Evolutionary conservation across 2,329 filamentous ascomycete genomes (phyloP).

Genomic region (Dothiorella sarmentorum): DNA sequence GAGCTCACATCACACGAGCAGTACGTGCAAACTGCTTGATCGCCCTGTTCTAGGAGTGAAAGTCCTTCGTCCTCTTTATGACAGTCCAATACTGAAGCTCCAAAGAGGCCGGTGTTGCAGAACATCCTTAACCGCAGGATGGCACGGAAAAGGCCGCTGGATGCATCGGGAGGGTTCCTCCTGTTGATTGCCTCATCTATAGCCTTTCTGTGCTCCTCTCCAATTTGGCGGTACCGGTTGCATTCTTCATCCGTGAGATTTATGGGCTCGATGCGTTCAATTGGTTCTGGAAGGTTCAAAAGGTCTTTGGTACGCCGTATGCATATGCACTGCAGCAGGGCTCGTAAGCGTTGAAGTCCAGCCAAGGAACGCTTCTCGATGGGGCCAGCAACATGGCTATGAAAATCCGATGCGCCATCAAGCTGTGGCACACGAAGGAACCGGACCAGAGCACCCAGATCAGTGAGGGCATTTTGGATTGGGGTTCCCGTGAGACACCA

Average conservation of each 20-base stretch:
- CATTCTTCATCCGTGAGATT: neutral
- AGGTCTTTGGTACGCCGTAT: neutral
- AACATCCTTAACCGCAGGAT: constrained; percentile 21
- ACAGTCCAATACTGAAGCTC: neutral
- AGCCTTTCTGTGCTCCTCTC: neutral
- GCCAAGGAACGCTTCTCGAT: neutral
- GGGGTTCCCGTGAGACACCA: constrained; percentile 54
- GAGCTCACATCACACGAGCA: neutral
- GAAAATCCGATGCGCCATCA: constrained; percentile 11
- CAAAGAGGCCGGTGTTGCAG: constrained; percentile 20
- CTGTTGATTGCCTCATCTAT: constrained; percentile 5
- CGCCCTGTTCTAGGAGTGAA: neutral
- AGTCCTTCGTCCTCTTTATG: neutral
- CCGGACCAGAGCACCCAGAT: constrained; percentile 23
- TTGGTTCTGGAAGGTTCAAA: neutral
- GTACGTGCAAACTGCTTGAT: neutral
- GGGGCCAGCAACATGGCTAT: neutral
- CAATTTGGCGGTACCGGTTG: neutral
- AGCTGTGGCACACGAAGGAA: constrained; percentile 25
- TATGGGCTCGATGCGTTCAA: neutral
- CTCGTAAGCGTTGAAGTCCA: neutral
- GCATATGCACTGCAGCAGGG: neutral
- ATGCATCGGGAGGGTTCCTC: neutral
- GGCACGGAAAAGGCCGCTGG: constrained; percentile 18
- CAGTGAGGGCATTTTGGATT: constrained; percentile 23